Percentiles rank a stretch among this genome's conserved stretches.
Evolutionary conservation across 306 rosid species (phyloP).

Genomic region (Pyrus communis): DNA sequence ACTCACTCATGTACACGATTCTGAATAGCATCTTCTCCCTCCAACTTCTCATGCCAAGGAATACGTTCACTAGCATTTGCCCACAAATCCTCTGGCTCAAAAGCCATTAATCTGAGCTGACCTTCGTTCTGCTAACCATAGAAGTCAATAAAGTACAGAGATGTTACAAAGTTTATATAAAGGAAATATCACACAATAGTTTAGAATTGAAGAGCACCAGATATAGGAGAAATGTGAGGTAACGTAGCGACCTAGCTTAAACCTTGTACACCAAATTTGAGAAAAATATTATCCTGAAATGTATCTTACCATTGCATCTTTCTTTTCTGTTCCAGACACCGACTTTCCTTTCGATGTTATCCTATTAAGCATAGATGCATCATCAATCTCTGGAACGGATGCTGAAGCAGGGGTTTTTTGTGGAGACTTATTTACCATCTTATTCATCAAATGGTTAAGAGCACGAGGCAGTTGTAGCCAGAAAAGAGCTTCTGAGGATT

Average conservation of each 20-base stretch:
- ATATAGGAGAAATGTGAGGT: neutral
- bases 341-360: constrained; percentile 77
- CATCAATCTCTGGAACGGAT: constrained; percentile 51
- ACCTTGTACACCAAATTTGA: neutral
- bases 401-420: constrained; percentile 26
- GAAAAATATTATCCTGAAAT: neutral
- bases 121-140: constrained; percentile 62
- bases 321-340: constrained; percentile 42
- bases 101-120: constrained; percentile 76
- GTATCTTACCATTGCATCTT: constrained; percentile 48
- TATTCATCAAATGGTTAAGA: constrained; percentile 64
- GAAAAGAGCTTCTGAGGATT: constrained; percentile 85
- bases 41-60: constrained; percentile 85
- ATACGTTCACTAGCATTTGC: constrained; percentile 79
- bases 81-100: constrained; percentile 85
- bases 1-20: constrained; percentile 93
- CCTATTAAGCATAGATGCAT: constrained; percentile 58
- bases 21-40: constrained; percentile 88
- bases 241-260: neutral
- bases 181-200: neutral
- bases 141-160: constrained; percentile 16
- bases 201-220: neutral
- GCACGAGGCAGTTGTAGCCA: constrained; percentile 91
- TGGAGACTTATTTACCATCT: constrained; percentile 54
- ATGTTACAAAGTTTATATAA: constrained; percentile 3